These are phyloP conservation scores for Trichoderma sp. DNA, from an alignment of 2,329 filamentous ascomycete species.

Conservation along the genomic window DNA sequence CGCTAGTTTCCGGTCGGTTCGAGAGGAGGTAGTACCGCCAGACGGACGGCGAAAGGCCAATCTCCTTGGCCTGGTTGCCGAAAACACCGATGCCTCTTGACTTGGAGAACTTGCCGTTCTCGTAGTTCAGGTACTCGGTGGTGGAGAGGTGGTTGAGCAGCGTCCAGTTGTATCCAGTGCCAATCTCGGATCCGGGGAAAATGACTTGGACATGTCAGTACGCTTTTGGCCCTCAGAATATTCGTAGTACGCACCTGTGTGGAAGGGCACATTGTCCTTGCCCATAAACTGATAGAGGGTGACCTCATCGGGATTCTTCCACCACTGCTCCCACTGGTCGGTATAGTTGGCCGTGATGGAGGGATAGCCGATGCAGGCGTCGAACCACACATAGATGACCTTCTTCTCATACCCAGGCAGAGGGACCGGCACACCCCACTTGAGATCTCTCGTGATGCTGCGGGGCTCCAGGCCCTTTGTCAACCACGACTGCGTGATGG, in stretches of 20 bases:
- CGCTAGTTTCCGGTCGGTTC: constrained; percentile 79
- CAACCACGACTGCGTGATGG: constrained; percentile 80
- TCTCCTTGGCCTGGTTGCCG: constrained; percentile 84
- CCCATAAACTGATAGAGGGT: constrained; percentile 94
- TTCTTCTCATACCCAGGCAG: constrained; percentile 56
- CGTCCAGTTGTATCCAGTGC: constrained; percentile 84
- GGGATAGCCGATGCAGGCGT: constrained; percentile 92
- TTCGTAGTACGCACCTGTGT: constrained; percentile 60
- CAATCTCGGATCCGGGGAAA: constrained; percentile 85
- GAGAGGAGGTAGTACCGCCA: constrained; percentile 92
- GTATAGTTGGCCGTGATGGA: constrained; percentile 93
- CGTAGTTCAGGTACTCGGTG: constrained; percentile 85
- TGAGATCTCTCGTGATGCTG: constrained; percentile 89
- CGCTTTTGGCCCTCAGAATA: neutral
- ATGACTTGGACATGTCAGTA: constrained; percentile 48
- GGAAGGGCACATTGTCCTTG: constrained; percentile 67
- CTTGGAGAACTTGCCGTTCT: constrained; percentile 90
- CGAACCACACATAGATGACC: constrained; percentile 93
- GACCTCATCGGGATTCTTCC: constrained; percentile 86
- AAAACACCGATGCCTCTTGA: constrained; percentile 89
- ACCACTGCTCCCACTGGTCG: constrained; percentile 88
- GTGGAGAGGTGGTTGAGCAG: constrained; percentile 86
- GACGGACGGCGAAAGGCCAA: constrained; percentile 81
- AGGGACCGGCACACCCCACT: constrained; percentile 74
- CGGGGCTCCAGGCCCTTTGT: constrained; percentile 81